phyloP scores from a whole-genome alignment of 371 early-diverging fungal species.

The Dinochytrium kinnereticum region DNA sequence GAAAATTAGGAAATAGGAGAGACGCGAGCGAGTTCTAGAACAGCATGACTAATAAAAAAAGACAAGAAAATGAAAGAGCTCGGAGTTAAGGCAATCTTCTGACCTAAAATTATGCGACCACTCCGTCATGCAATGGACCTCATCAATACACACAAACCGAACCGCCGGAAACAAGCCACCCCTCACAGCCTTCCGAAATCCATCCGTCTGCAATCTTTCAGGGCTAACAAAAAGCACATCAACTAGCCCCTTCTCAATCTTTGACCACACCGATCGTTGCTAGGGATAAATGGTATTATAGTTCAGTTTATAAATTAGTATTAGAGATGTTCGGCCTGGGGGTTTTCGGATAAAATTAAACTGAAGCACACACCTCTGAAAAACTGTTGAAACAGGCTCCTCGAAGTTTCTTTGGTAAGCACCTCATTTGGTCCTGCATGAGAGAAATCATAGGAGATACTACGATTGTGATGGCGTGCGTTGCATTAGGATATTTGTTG shows the following conservation, averaged over 20 bases:
- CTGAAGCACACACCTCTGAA: neutral
- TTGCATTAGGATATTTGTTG: conserved; percentile 42
- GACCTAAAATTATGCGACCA: conserved; percentile 86
- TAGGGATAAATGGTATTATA: conserved; percentile 18
- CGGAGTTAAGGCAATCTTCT: neutral
- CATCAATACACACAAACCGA: conserved; percentile 71
- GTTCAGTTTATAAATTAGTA: no score
- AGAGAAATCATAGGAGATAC: conserved; percentile 82
- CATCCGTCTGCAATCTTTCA: conserved; percentile 62
- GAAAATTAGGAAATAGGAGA: no score
- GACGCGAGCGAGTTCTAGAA: no score
- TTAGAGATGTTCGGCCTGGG: no score
- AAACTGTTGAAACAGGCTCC: conserved; percentile 63
- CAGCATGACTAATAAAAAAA: neutral
- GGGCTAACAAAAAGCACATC: conserved; percentile 72
- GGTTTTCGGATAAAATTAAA: neutral
- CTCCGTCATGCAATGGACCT: conserved; percentile 83
- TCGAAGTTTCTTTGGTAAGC: conserved; percentile 64
- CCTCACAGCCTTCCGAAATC: conserved; percentile 54
- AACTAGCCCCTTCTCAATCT: conserved; percentile 47
- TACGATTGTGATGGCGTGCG: conserved; percentile 63
- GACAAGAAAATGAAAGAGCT: neutral
- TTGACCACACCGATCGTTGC: conserved; percentile 49
- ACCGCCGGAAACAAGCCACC: conserved; percentile 56
- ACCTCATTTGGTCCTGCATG: conserved; percentile 81